These are phyloP conservation scores for Cyanophora paradoxa DNA, from an alignment of 78 protist genomes.

Conservation along the genomic window DNA sequence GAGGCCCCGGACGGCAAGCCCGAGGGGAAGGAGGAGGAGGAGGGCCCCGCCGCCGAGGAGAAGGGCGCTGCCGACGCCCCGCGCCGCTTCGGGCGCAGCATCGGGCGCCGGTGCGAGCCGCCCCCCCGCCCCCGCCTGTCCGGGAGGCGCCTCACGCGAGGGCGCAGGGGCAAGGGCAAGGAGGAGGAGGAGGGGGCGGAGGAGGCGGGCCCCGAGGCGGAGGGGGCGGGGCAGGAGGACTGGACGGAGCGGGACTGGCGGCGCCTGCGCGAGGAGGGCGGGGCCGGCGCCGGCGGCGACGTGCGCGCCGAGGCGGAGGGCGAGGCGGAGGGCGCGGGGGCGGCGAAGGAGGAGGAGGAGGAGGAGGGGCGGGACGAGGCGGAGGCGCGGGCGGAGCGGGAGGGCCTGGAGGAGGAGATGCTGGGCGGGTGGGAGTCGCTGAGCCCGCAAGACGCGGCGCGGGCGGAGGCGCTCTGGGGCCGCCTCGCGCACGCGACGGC, in stretches of 20 bases:
- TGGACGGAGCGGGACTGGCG: background rate
- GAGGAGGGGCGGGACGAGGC: constrained; percentile 30
- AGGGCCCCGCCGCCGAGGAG: background rate
- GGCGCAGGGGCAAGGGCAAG: background rate
- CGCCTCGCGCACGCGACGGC: constrained; percentile 45
- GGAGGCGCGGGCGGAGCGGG: background rate
- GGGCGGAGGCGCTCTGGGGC: constrained; percentile 58
- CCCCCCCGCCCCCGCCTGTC: too few relatives aligned
- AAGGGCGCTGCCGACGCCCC: background rate
- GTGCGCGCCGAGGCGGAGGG: constrained; percentile 2
- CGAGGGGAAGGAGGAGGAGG: background rate
- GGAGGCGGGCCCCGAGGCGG: constrained; percentile 15
- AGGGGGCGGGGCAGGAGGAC: constrained; percentile 9
- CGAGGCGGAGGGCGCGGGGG: constrained; percentile 2
- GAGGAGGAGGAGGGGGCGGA: constrained; percentile 9
- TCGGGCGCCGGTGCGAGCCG: too few relatives aligned
- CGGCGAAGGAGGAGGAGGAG: constrained; percentile 31
- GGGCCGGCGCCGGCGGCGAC: background rate
- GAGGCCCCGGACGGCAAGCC: background rate
- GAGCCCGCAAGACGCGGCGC: background rate
- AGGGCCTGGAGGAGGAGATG: background rate
- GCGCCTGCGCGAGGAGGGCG: background rate
- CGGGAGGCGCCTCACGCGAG: too few relatives aligned
- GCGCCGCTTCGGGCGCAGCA: too few relatives aligned
- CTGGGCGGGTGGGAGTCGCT: background rate